Base-by-base conservation (phyloP, 2,329 filamentous ascomycete genomes). In the Fusarium azukiicola region DNA sequence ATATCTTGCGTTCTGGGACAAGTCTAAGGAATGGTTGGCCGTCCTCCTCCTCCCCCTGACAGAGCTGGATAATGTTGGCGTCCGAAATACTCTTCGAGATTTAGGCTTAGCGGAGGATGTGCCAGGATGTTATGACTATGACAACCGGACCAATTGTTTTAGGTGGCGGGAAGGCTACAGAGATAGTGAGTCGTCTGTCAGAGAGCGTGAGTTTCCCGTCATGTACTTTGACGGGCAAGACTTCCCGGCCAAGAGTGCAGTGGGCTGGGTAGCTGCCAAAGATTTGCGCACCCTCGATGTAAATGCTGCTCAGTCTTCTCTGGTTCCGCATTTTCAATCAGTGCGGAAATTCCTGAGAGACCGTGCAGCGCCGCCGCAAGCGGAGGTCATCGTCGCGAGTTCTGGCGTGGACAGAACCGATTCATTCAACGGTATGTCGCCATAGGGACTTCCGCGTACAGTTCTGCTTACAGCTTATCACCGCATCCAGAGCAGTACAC, bases 211-310 rank as follows among this genome's bases (percentile, higher is more conserved):
- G 42, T 81, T 80, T 50, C 80, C 79, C 1, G 69, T 81, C 47
- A 76, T 81, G 66, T 80, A 74, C 61, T 81, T 81, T 68, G 77
- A 81, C n/a, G 77, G 80, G 6, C 56, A 54, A 8, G 67, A 75
- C 10, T 80, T 81, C 64, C 79, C 79, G 3, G 42, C 50, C n/a
- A 77, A 69, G 32, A 80, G 79, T 58, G 71, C 77, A 1, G 75
- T 81, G 8, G 76, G 74, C 40, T 81, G 80, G 80, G 66, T 81
- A 8, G 58, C 58, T 9, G 79, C 73, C 2, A 70, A 49, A 27
- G 72, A 81, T 27, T 58, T 81, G 36, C 49, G 69, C 14, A 52
- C n/a, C 7, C 80, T 81, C 12, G 32, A 79, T 21, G 23, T 27
- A 46, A 46, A 46, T 56, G 32, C 38, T n/a, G 19, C 40, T 40